Evolutionary conservation across 768 basidiomycete genomes (phyloP).

Genomic region (Amanita inopinata): DNA sequence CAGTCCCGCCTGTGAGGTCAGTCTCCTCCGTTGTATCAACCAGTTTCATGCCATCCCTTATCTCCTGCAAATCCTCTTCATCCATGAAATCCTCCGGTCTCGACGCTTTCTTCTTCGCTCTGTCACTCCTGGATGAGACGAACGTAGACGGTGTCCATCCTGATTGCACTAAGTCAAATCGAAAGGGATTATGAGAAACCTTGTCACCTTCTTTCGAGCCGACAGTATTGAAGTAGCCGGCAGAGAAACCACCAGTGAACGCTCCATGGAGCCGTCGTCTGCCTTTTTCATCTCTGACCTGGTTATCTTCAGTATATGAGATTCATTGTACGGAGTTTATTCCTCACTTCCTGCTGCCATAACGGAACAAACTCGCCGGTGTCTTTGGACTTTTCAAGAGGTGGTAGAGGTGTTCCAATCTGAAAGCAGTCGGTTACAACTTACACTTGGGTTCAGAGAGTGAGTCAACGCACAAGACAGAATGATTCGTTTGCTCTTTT

Average conservation of each 20-base stretch:
- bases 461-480: slow-evolving; percentile 50
- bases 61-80: slow-evolving; percentile 87
- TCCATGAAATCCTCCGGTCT: slow-evolving; percentile 96
- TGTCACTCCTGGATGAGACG: slow-evolving; percentile 75
- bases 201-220: slow-evolving; percentile 86
- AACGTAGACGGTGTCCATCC: slow-evolving; percentile 96
- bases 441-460: background rate
- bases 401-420: slow-evolving; percentile 92
- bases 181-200: background rate
- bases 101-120: slow-evolving; percentile 52
- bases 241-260: slow-evolving; percentile 96
- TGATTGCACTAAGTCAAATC: slow-evolving; percentile 25
- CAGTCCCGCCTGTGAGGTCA: slow-evolving; percentile 52
- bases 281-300: slow-evolving; percentile 92
- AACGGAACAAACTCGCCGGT: slow-evolving; percentile 90
- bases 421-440: slow-evolving; percentile 19
- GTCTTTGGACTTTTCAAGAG: slow-evolving; percentile 90
- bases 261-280: slow-evolving; percentile 92
- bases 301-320: slow-evolving; percentile 12
- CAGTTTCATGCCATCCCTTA: slow-evolving; percentile 62
- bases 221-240: slow-evolving; percentile 94
- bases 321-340: slow-evolving; percentile 7
- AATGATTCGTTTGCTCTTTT: slow-evolving; percentile 75
- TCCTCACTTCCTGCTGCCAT: slow-evolving; percentile 89
- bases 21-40: slow-evolving; percentile 77